A percentile compares a stretch with the other conserved stretches of the same genome.
phyloP scores from a whole-genome alignment of 2,329 filamentous ascomycete genomes.

The Fusarium longipes region DNA sequence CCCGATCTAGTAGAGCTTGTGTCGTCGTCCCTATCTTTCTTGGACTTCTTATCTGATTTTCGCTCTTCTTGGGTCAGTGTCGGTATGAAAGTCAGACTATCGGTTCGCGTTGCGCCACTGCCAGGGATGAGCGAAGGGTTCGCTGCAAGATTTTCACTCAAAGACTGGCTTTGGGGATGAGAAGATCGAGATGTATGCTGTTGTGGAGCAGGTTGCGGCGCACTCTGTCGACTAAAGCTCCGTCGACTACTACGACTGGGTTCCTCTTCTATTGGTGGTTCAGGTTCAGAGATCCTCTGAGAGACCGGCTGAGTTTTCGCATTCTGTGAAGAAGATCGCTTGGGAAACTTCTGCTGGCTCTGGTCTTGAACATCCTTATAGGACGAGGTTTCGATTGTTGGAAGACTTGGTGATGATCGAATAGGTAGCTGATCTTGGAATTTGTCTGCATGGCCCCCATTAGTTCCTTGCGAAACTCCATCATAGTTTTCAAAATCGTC shows the following conservation, averaged over 20 bases:
- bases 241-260: conserved; percentile 56
- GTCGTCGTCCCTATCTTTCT: conserved; percentile 76
- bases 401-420: conserved; percentile 48
- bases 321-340: conserved; percentile 66
- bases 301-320: conserved; percentile 58
- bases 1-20: conserved; percentile 74
- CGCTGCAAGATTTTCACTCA: conserved; percentile 48
- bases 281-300: conserved; percentile 41
- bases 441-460: conserved; percentile 43
- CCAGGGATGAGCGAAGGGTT: conserved; percentile 75
- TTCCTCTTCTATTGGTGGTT: conserved; percentile 53
- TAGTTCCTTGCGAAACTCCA: conserved; percentile 50
- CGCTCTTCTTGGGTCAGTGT: conserved; percentile 76
- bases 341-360: conserved; percentile 56
- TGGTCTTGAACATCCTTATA: conserved; percentile 53
- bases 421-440: conserved; percentile 51
- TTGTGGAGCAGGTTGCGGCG: conserved; percentile 39
- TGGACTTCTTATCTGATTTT: conserved; percentile 78
- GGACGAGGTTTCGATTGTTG: conserved; percentile 74
- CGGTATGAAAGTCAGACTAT: conserved; percentile 83
- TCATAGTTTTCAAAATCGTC: conserved; percentile 61
- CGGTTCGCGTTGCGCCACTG: conserved; percentile 74
- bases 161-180: conserved; percentile 44
- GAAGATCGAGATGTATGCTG: conserved; percentile 46
- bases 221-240: conserved; percentile 31